A percentile compares a stretch with the other conserved stretches of the same genome.
phyloP scores from a whole-genome alignment of 176 grass and related monocot species.

The Eleusine coracana region DNA sequence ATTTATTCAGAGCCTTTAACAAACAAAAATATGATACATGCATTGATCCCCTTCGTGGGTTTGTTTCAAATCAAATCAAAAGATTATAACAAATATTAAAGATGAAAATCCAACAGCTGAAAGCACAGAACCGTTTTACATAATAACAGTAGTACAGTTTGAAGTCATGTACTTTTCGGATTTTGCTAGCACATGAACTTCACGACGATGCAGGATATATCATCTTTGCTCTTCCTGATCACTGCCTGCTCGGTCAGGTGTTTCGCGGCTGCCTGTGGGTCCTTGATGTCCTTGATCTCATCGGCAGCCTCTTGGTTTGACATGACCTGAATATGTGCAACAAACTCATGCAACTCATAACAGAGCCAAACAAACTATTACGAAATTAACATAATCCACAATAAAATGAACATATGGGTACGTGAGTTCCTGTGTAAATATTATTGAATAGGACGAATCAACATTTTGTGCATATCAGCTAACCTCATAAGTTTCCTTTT shows the following conservation, averaged over 20 bases:
- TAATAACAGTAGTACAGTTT: conserved; percentile 25
- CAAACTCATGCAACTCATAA: background rate
- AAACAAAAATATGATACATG: conserved; percentile 39
- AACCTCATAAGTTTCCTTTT: background rate
- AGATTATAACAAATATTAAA: background rate
- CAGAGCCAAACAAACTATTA: background rate
- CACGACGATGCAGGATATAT: conserved; percentile 87
- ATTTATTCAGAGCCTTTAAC: conserved; percentile 36
- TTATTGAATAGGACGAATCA: conserved; percentile 12
- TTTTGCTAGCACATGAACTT: conserved; percentile 61
- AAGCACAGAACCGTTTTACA: conserved; percentile 15
- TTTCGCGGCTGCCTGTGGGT: conserved; percentile 74
- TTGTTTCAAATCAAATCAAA: conserved; percentile 16
- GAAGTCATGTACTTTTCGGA: background rate
- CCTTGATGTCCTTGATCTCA: conserved; percentile 80
- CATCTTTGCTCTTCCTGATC: conserved; percentile 82
- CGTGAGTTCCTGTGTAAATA: background rate
- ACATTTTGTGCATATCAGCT: background rate
- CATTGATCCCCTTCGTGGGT: conserved; percentile 29
- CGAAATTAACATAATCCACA: background rate
- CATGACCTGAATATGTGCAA: conserved; percentile 68
- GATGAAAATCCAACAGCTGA: conserved; percentile 25
- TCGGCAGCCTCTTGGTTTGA: conserved; percentile 85
- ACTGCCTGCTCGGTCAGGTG: conserved; percentile 73
- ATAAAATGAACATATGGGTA: background rate